A percentile compares a stretch with the other conserved stretches of the same genome.
phyloP scores from a whole-genome alignment of 106 monocot genomes.

The Phalaenopsis aphrodite region DNA sequence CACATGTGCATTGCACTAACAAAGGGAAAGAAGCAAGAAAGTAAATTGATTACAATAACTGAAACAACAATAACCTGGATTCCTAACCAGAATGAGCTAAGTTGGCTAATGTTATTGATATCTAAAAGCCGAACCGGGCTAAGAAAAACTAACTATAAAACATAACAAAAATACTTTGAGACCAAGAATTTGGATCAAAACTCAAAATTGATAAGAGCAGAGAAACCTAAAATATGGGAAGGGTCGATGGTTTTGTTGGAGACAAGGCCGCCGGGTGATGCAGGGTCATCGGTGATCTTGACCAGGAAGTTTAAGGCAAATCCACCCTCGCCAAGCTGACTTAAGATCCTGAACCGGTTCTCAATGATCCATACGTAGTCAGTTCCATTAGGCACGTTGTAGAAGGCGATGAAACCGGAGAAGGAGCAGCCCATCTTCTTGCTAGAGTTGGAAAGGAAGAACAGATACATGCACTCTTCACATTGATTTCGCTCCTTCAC shows the following conservation, averaged over 20 bases:
- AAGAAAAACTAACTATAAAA: not conserved
- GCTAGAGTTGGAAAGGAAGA: not conserved
- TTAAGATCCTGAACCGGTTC: constrained; percentile 77
- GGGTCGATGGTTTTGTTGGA: constrained; percentile 37
- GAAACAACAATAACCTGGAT: not conserved
- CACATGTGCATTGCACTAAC: constrained; percentile 10
- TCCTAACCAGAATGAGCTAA: not conserved
- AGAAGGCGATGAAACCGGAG: constrained; percentile 83
- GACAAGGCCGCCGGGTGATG: constrained; percentile 19
- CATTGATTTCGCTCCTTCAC: too few relatives aligned
- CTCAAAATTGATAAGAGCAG: too few relatives aligned
- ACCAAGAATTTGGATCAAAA: too few relatives aligned
- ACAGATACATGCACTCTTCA: not conserved
- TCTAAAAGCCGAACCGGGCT: not conserved
- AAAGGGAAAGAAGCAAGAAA: not conserved
- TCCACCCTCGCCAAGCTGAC: constrained; percentile 90
- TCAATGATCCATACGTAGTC: constrained; percentile 97
- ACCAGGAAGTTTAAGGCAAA: constrained; percentile 87
- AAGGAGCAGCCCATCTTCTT: constrained; percentile 83
- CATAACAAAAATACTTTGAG: not conserved
- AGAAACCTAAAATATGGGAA: constrained; percentile 61
- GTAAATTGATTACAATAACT: not conserved
- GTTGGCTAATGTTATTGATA: not conserved
- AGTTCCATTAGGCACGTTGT: constrained; percentile 73
- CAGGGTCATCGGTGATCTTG: constrained; percentile 29